Evolutionary conservation across 345 rosid species (phyloP).

Genomic region (Gossypium raimondii): DNA sequence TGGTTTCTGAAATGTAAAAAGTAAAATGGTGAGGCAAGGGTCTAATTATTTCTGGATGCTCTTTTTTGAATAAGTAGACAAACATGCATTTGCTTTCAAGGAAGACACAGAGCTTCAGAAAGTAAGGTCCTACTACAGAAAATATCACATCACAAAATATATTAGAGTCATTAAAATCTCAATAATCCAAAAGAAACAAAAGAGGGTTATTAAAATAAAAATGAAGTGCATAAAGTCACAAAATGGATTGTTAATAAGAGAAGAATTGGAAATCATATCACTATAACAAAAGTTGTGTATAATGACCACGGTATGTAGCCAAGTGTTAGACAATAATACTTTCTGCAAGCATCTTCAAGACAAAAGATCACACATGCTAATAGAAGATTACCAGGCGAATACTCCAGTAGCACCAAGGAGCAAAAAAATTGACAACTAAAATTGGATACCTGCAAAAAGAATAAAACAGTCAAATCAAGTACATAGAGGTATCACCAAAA

Average conservation of each 20-base stretch:
- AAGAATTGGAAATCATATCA: too few species aligned
- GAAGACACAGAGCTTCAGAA: neutral
- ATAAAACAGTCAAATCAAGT: conserved; percentile 11
- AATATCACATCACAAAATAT: neutral
- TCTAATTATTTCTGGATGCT: neutral
- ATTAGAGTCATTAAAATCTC: neutral
- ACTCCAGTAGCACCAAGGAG: conserved; percentile 99
- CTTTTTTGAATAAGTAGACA: neutral
- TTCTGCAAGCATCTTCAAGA: neutral
- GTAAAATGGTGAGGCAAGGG: conserved; percentile 14
- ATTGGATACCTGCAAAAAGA: conserved; percentile 65
- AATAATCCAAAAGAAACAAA: neutral
- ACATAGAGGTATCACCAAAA: conserved; percentile 5
- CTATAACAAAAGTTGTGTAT: too few species aligned
- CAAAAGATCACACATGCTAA: neutral
- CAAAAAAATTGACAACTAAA: conserved; percentile 86
- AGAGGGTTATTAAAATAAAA: neutral
- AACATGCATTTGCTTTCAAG: neutral
- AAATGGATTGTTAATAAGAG: neutral
- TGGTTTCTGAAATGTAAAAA: conserved; percentile 67
- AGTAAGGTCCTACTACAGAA: neutral
- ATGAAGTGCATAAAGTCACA: neutral
- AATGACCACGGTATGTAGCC: too few species aligned
- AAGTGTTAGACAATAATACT: neutral
- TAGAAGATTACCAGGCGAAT: conserved; percentile 68